Evolutionary conservation across 2,329 filamentous ascomycete genomes (phyloP), one percentile per base, ranked within the genome.

Genomic region (Ascochyta rabiei): DNA sequence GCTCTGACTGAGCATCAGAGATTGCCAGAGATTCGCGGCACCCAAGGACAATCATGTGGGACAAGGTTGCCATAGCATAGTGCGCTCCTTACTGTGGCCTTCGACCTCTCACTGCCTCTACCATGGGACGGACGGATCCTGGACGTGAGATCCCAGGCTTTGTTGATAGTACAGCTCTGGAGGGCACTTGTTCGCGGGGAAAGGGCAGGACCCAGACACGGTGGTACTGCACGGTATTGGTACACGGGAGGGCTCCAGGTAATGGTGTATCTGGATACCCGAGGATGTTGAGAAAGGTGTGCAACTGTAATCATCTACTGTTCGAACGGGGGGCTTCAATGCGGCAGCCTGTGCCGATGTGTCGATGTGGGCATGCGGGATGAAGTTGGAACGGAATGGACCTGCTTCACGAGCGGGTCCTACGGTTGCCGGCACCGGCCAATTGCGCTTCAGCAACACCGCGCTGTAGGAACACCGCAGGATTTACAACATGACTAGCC

Each of bases 331-430:
- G 33, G 16, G 19, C 19, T 15, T 28, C 19, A 3, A n/a, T 31
- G n/a, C 19, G 24, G 19, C 23, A 6, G 18, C 16, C 23, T 28
- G 10, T 19, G 18, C 3, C 9, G 16, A 28, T 18, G n/a, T 39
- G 48, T 21, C 26, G 35, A 41, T 47, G 50, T 21, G 41, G 33
- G 35, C 18, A 35, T 10, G 33, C 44, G 44, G 51, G 48, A 49
- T 61, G 53, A 65, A 47, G 61, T 64, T 33, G 40, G 43, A 49
- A 38, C 15, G 41, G 24, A 38, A 46, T 38, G 37, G 23, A 47
- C 46, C 37, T 31, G 43, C 41, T 41, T 21, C n/a, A 21, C 44
- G 24, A 43, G 26, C 48, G 50, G 47, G 24, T 55, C 18, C 54
- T 45, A 48, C 55, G 41, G 39, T 38, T 43, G 31, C 40, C 28